phyloP scores from a whole-genome alignment of 345 rosid species.

The Kernera saxatilis region DNA sequence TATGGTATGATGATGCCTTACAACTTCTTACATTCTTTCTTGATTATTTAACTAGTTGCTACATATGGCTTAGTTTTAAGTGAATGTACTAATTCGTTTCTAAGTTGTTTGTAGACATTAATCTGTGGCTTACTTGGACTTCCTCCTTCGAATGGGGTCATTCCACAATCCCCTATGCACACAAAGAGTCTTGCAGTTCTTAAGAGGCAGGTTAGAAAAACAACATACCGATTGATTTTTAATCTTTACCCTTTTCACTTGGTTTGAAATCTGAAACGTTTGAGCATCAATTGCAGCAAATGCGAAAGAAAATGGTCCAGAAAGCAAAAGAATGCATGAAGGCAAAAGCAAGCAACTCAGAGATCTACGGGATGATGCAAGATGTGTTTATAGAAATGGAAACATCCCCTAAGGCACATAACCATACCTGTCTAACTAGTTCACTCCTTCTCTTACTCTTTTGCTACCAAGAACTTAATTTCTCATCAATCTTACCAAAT shows the following conservation, averaged over 20 bases:
- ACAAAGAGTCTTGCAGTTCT: slow-evolving; percentile 82
- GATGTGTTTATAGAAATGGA: slow-evolving; percentile 50
- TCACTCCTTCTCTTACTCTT: background rate
- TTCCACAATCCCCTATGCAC: slow-evolving; percentile 95
- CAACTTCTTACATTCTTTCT: background rate
- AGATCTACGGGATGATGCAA: slow-evolving; percentile 77
- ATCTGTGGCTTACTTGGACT: slow-evolving; percentile 77
- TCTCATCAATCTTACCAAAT: slow-evolving; percentile 3
- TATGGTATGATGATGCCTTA: slow-evolving; percentile 39
- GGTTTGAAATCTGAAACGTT: background rate
- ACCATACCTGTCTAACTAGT: background rate
- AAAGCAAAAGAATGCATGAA: slow-evolving; percentile 67
- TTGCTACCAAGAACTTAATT: background rate
- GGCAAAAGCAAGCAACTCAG: slow-evolving; percentile 53
- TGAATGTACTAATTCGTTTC: background rate
- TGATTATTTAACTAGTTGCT: background rate
- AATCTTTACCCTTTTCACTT: background rate
- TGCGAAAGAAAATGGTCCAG: slow-evolving; percentile 67
- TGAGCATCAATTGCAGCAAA: slow-evolving; percentile 38
- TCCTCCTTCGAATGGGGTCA: slow-evolving; percentile 83
- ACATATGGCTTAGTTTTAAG: background rate
- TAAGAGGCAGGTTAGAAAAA: slow-evolving; percentile 47
- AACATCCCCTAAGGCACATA: slow-evolving; percentile 38
- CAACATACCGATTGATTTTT: background rate
- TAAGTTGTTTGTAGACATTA: slow-evolving; percentile 48